Percentiles rank a stretch among this genome's conserved stretches.
These are phyloP conservation scores for Diaporthe vaccinii DNA, from an alignment of 2,329 filamentous ascomycete genomes.

Conservation along the genomic window DNA sequence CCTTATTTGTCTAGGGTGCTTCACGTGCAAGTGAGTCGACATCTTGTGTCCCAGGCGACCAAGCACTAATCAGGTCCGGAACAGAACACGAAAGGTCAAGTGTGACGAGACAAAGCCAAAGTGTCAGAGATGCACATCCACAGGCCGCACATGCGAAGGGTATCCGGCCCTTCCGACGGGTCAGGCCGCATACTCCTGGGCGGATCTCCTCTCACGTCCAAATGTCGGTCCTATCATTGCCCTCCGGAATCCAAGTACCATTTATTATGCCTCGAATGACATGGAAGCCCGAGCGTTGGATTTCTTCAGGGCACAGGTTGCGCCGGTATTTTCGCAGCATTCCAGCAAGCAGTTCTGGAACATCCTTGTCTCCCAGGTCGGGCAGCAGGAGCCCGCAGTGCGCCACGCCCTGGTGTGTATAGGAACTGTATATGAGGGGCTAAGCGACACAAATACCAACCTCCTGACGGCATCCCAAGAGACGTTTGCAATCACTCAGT, in stretches of 20 bases:
- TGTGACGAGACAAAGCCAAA: slow-evolving; percentile 45
- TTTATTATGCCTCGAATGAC: slow-evolving; percentile 8
- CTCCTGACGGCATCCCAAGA: slow-evolving; percentile 45
- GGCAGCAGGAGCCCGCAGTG: slow-evolving; percentile 59
- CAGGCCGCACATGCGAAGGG: slow-evolving; percentile 43
- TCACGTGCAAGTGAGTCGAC: slow-evolving; percentile 40
- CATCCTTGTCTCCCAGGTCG: slow-evolving; percentile 60
- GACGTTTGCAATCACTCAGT: slow-evolving; percentile 59
- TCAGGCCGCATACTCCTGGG: slow-evolving; percentile 39
- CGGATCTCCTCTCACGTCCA: slow-evolving; percentile 22
- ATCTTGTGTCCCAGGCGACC: neutral
- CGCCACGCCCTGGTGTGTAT: slow-evolving; percentile 65
- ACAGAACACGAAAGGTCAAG: slow-evolving; percentile 45
- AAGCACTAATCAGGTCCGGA: neutral
- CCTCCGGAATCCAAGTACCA: neutral
- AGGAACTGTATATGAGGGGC: slow-evolving; percentile 60
- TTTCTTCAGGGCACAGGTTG: slow-evolving; percentile 56
- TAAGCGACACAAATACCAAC: slow-evolving; percentile 42
- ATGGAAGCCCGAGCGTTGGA: slow-evolving; percentile 38
- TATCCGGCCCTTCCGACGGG: slow-evolving; percentile 37
- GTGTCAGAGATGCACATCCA: slow-evolving; percentile 43
- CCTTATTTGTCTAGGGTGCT: slow-evolving; percentile 22
- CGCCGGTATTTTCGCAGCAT: slow-evolving; percentile 57
- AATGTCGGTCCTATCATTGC: neutral
- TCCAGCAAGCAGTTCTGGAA: slow-evolving; percentile 60